phyloP scores from a whole-genome alignment of 345 rosid species.

The Sisymbrium irio region DNA sequence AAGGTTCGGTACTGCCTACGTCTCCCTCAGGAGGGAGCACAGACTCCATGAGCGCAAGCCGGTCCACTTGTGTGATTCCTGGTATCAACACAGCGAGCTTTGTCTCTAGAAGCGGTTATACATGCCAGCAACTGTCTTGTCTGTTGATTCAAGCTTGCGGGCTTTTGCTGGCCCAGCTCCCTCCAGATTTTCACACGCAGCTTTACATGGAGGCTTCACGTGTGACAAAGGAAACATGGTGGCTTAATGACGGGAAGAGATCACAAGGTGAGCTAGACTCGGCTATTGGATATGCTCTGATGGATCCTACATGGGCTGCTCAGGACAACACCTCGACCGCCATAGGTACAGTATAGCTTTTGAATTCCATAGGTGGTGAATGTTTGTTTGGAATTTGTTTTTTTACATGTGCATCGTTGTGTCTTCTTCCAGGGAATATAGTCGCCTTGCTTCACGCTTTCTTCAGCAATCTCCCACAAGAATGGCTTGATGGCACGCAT shows the following conservation, averaged over 20 bases:
- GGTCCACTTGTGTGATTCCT: constrained; percentile 73
- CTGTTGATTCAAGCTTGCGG: constrained; percentile 97
- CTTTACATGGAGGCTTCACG: constrained; percentile 85
- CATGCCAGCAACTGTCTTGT: constrained; percentile 96
- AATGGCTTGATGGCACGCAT: constrained; percentile 96
- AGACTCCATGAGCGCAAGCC: constrained; percentile 82
- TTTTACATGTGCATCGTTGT: constrained; percentile 7
- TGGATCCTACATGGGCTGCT: constrained; percentile 99
- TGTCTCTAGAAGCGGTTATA: constrained; percentile 91
- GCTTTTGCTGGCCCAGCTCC: constrained; percentile 91
- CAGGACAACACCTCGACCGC: constrained; percentile 98
- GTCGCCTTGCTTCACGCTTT: constrained; percentile 93
- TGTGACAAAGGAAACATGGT: constrained; percentile 86
- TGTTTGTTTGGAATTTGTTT: background rate
- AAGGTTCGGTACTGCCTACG: constrained; percentile 77
- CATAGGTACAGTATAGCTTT: constrained; percentile 54
- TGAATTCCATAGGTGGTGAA: background rate
- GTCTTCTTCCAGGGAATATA: constrained; percentile 62
- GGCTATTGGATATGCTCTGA: constrained; percentile 89
- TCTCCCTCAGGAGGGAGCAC: constrained; percentile 98
- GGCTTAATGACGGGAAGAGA: constrained; percentile 84
- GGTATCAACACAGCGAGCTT: constrained; percentile 83
- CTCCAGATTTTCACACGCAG: constrained; percentile 78
- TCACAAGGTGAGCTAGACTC: constrained; percentile 77
- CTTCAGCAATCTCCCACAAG: constrained; percentile 96